Conservation (phyloP, 1,139 yeast species). For the Candida sp. region DNA sequence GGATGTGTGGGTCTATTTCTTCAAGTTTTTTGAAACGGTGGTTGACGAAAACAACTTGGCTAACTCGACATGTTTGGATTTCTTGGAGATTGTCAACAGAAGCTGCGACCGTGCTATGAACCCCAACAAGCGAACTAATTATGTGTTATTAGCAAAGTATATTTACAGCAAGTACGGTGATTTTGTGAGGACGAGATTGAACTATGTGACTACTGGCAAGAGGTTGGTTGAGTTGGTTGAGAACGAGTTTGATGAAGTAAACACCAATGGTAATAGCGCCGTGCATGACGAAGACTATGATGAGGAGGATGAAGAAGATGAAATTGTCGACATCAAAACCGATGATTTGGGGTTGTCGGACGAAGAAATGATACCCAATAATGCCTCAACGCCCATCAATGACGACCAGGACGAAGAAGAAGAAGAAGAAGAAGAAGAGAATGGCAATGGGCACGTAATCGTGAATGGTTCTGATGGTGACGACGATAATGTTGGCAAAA, state of each 20-base stretch:
- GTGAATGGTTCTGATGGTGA: not conserved
- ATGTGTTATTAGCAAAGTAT: slow-evolving; percentile 51
- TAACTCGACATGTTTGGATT: slow-evolving; percentile 77
- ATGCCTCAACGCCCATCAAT: slow-evolving; percentile 32
- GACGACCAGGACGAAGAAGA: slow-evolving; percentile 20
- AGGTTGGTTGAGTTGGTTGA: slow-evolving; percentile 33
- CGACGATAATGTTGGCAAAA: slow-evolving; percentile 13
- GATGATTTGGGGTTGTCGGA: slow-evolving; percentile 29
- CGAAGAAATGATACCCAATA: slow-evolving; percentile 25
- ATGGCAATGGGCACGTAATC: slow-evolving; percentile 9
- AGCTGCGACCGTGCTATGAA: slow-evolving; percentile 27
- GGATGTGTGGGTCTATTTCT: slow-evolving; percentile 54
- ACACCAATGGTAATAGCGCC: not conserved
- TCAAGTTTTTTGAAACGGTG: slow-evolving; percentile 54
- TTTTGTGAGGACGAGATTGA: slow-evolving; percentile 18
- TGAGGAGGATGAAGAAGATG: slow-evolving; percentile 23
- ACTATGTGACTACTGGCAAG: slow-evolving; percentile 34
- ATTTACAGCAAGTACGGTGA: slow-evolving; percentile 46
- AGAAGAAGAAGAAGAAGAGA: too few relatives aligned
- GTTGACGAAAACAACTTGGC: slow-evolving; percentile 63
- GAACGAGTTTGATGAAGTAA: slow-evolving; percentile 21
- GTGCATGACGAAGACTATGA: slow-evolving; percentile 25
- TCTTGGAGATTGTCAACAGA: slow-evolving; percentile 57
- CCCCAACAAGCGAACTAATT: slow-evolving; percentile 37
- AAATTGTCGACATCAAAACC: slow-evolving; percentile 13